Base-by-base conservation (phyloP, 257 asterid genomes). In the Prunella vulgaris region DNA sequence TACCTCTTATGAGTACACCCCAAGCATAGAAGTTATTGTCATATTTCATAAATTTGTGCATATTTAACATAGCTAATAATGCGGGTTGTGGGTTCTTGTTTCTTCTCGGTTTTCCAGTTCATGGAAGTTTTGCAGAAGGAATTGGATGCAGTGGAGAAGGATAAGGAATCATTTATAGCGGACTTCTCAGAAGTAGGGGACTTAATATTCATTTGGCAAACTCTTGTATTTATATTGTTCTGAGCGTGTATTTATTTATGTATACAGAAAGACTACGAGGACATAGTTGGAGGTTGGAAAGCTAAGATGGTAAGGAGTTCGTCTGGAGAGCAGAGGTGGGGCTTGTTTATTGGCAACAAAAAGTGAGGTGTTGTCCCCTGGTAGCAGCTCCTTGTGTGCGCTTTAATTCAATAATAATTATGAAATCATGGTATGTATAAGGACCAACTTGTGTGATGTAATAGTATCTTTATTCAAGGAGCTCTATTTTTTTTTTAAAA, bases 281-380 rank as follows among this genome's bases (percentile, higher is more conserved):
- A 87, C 7, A 92, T 92, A 42, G 94, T 89, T 5, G 92, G 89
- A 44, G 96, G 96, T 7, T 92, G 98, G 98, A 86, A 87, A 10
- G 78, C 96, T 14, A 92, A 92, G 87, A 85, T 89, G n/a, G 57
- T 77, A 28, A 68, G 97, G 74, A 89, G 87, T 68, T 79, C 94
- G 21, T 83, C 93, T 0, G 99, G 97, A 2, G 97, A 93, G 88
- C 99, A 93, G 86, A 83, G 87, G 76, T 90, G 99, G 99, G 99
- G 99, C 60, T 77, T 93, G 83, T 90, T 93, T 32, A 84, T 88
- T 51, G 97, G 93, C 84, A 73, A 78, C 83, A 93, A 88, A 71
- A 73, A 79, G 60, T 88, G 84, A 88, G 44, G 24, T 30, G 52
- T 1, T 33, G 25, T 3, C 9, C 12, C 22, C 46, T 18, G 6